Conservation (phyloP, 805 yeast species). For the Blastobotrys terrestris region DNA sequence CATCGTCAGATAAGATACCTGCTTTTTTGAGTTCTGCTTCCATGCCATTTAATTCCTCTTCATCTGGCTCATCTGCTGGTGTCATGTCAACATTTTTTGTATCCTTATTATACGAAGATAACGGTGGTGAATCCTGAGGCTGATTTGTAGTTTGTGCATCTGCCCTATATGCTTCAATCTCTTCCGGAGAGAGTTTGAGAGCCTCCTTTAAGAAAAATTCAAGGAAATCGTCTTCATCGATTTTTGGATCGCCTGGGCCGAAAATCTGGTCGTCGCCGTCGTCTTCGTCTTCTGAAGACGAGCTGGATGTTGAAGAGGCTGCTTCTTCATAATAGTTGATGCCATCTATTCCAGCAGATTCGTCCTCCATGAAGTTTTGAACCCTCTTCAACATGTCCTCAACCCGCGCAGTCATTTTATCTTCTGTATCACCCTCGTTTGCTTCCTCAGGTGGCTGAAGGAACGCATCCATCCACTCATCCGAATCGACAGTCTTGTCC, state of each 20-base stretch:
- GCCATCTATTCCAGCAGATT: constrained; percentile 8
- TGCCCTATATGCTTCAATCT: constrained; percentile 36
- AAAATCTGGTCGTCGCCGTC: constrained; percentile 26
- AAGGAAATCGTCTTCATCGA: constrained; percentile 65
- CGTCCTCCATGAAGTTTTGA: constrained; percentile 8
- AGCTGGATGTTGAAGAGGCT: constrained; percentile 17
- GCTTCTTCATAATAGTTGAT: constrained; percentile 9
- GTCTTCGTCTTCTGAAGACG: constrained; percentile 22
- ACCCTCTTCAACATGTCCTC: constrained; percentile 13
- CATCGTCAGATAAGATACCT: constrained; percentile 13
- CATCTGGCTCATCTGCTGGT: constrained; percentile 17
- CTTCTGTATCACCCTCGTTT: constrained; percentile 2
- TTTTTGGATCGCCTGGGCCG: constrained; percentile 31
- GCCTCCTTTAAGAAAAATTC: constrained; percentile 57
- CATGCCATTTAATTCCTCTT: constrained; percentile 17
- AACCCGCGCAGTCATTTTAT: constrained; percentile 2
- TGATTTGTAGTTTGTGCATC: constrained; percentile 10
- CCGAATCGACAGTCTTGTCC: constrained; percentile 19
- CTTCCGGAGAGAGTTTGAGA: constrained; percentile 41
- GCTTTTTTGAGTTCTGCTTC: constrained; percentile 12
- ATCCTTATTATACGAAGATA: no score
- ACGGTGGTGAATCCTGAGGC: neutral
- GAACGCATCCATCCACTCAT: constrained; percentile 20
- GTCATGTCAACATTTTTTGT: no score
- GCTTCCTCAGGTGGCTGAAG: constrained; percentile 9